A percentile compares a stretch with the other conserved stretches of the same genome.
Evolutionary conservation across 192 early-diverging fungal genomes (phyloP).

Genomic region (Spinellus fusiger): DNA sequence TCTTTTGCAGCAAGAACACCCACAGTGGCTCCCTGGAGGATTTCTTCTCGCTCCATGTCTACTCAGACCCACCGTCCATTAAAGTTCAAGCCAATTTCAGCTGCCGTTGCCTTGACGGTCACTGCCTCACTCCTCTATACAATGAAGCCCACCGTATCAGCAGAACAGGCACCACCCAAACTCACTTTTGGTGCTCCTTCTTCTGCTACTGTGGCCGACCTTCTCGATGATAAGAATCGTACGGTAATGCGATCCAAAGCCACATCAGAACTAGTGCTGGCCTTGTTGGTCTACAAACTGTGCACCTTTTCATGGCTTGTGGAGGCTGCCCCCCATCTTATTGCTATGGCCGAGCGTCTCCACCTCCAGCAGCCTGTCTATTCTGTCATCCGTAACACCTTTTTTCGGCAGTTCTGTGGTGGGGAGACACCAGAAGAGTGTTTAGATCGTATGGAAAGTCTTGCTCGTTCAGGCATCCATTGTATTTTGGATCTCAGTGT

Average conservation of each 20-base stretch:
- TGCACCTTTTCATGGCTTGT: constrained; percentile 62
- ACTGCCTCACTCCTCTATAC: not conserved
- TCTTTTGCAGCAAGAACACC: not conserved
- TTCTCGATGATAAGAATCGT: constrained; percentile 32
- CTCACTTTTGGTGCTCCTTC: constrained; percentile 2
- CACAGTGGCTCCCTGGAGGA: not conserved
- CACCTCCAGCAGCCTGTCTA: constrained; percentile 47
- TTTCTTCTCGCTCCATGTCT: not conserved
- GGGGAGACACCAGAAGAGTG: constrained; percentile 86
- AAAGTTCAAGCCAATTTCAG: constrained; percentile 7
- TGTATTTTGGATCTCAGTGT: constrained; percentile 83
- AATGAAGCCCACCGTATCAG: not conserved
- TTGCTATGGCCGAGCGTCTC: constrained; percentile 48
- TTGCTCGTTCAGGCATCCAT: constrained; percentile 62
- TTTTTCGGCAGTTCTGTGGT: constrained; percentile 88
- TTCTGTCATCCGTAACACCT: constrained; percentile 73
- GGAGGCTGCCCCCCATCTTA: constrained; percentile 45
- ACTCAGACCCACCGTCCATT: not conserved
- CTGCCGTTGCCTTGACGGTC: not conserved
- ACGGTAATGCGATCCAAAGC: constrained; percentile 44
- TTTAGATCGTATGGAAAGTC: constrained; percentile 68
- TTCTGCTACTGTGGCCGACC: constrained; percentile 15
- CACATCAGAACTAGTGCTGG: constrained; percentile 51
- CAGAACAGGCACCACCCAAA: not conserved
- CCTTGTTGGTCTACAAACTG: constrained; percentile 64